Percentiles rank a stretch among this genome's conserved stretches.
Conservation (phyloP, 768 basidiomycete genomes). For the Lentinula raphanica region DNA sequence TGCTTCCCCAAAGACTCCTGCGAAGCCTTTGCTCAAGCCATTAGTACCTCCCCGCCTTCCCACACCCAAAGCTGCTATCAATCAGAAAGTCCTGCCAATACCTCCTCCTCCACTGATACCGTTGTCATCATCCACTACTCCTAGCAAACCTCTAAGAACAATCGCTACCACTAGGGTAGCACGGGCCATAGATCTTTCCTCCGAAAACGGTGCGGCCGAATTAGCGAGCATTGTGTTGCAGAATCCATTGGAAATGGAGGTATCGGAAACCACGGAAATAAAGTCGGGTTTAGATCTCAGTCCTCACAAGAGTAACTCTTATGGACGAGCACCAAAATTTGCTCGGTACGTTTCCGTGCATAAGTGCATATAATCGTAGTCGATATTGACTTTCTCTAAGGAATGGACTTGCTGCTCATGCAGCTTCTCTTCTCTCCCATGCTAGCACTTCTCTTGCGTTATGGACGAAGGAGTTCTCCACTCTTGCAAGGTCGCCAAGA, state of each 20-base stretch:
- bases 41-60: not conserved
- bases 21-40: not conserved
- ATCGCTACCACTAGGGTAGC: slow-evolving; percentile 52
- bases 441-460: not conserved
- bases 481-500: not conserved
- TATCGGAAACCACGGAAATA: slow-evolving; percentile 27
- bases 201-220: slow-evolving; percentile 45
- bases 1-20: not conserved
- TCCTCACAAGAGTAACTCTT: slow-evolving; percentile 44
- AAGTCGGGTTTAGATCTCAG: slow-evolving; percentile 53
- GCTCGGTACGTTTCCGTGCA: slow-evolving; percentile 34
- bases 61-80: not conserved
- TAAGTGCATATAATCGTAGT: not conserved
- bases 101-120: not conserved
- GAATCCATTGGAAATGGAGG: slow-evolving; percentile 30
- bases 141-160: slow-evolving; percentile 23
- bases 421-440: slow-evolving; percentile 1
- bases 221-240: slow-evolving; percentile 49
- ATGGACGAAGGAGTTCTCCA: slow-evolving; percentile 2
- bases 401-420: slow-evolving; percentile 6
- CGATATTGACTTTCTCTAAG: not conserved
- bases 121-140: not conserved
- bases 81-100: not conserved
- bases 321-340: slow-evolving; percentile 39
- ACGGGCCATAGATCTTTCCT: slow-evolving; percentile 44